A percentile compares a stretch with the other conserved stretches of the same genome.
Conservation (phyloP, 2,329 filamentous ascomycete genomes). For the Exophiala mesophila region DNA sequence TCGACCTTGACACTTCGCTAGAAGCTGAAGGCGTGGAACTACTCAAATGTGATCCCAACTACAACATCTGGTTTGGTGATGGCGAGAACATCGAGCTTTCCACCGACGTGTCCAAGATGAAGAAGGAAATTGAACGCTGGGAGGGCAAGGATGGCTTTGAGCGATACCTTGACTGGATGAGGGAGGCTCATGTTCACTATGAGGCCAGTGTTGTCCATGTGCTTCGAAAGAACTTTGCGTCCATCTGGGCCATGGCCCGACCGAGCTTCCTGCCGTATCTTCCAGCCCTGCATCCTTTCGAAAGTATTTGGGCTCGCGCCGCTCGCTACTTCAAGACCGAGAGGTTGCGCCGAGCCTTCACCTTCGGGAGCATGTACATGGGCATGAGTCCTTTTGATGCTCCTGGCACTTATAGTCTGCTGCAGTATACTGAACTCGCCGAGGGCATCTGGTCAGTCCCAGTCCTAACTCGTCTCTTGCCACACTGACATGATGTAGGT, state of each 20-base stretch:
- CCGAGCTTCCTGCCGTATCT: slow-evolving; percentile 56
- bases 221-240: slow-evolving; percentile 62
- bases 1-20: slow-evolving; percentile 63
- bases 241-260: slow-evolving; percentile 52
- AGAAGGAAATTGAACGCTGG: slow-evolving; percentile 64
- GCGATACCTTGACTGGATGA: slow-evolving; percentile 62
- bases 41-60: slow-evolving; percentile 69
- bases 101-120: slow-evolving; percentile 67
- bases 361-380: slow-evolving; percentile 78
- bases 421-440: slow-evolving; percentile 70
- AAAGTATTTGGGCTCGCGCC: slow-evolving; percentile 63
- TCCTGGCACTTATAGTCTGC: slow-evolving; percentile 65
- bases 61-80: slow-evolving; percentile 69
- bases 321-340: slow-evolving; percentile 66
- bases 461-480: background rate
- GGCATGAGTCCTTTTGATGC: slow-evolving; percentile 75
- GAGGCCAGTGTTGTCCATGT: slow-evolving; percentile 63
- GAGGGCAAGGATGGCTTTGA: slow-evolving; percentile 67
- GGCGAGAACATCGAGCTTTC: slow-evolving; percentile 59
- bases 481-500: slow-evolving; percentile 16
- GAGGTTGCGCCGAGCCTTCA: slow-evolving; percentile 64
- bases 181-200: slow-evolving; percentile 65
- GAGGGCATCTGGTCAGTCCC: slow-evolving; percentile 67
- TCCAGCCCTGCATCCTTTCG: slow-evolving; percentile 62
- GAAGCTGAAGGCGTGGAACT: slow-evolving; percentile 62